Percentiles rank a stretch among this genome's conserved stretches.
Conservation (phyloP, 2,329 filamentous ascomycete species). For the Xylariaceae sp. region DNA sequence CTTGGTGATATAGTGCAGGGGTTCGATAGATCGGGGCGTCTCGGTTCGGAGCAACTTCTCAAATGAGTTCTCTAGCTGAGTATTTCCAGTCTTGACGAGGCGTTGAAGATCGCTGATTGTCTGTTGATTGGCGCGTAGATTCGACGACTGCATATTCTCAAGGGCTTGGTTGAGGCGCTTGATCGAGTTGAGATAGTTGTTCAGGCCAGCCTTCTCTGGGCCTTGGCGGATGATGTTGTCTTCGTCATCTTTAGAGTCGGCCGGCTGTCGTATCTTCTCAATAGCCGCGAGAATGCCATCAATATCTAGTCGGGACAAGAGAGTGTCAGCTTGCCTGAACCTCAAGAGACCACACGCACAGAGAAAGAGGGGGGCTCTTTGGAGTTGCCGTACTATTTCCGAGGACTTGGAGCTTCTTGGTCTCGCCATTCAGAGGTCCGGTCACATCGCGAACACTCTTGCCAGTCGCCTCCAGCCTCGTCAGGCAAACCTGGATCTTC, state of each 20-base stretch:
- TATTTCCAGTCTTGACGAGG: constrained; percentile 72
- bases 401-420: constrained; percentile 79
- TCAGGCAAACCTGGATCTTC: constrained; percentile 86
- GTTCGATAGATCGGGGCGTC: constrained; percentile 76
- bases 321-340: constrained; percentile 21
- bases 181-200: constrained; percentile 81
- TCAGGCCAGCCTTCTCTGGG: constrained; percentile 75
- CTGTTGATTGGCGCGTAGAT: constrained; percentile 85
- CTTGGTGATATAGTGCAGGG: constrained; percentile 89
- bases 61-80: constrained; percentile 80
- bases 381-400: constrained; percentile 59
- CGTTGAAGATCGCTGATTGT: constrained; percentile 74
- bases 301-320: constrained; percentile 56
- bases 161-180: constrained; percentile 86
- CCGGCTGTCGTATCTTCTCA: constrained; percentile 80
- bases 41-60: constrained; percentile 69
- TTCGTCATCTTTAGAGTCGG: constrained; percentile 86
- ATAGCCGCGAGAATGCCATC: constrained; percentile 82
- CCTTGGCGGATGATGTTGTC: constrained; percentile 85
- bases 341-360: neutral
- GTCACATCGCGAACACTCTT: constrained; percentile 89
- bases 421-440: constrained; percentile 88
- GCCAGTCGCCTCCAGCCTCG: constrained; percentile 78
- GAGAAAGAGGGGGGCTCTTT: neutral
- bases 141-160: constrained; percentile 78